phyloP scores from a whole-genome alignment of 2,329 filamentous ascomycete species.

The Nectriaceae sp. region DNA sequence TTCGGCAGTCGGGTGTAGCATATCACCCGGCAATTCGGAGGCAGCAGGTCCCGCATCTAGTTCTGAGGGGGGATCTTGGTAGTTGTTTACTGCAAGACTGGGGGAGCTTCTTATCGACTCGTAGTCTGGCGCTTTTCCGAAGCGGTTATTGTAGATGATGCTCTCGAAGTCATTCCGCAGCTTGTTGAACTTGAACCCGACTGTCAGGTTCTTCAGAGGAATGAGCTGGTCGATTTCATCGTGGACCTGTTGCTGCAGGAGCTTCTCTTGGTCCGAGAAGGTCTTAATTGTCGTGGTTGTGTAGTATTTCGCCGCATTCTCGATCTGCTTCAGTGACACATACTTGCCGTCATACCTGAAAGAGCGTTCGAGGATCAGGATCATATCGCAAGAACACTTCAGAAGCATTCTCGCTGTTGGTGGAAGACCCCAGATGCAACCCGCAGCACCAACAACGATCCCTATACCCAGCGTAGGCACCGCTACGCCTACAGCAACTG shows the following conservation, averaged over 20 bases:
- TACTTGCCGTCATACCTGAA: conserved; percentile 28
- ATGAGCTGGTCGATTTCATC: conserved; percentile 27
- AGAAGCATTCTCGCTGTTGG: conserved; percentile 26
- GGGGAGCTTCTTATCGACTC: conserved; percentile 14
- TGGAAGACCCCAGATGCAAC: conserved; percentile 19
- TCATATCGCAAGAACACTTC: conserved; percentile 30
- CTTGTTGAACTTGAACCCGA: conserved; percentile 28
- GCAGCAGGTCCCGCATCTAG: conserved; percentile 1
- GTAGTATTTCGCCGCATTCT: conserved; percentile 27
- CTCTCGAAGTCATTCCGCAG: conserved; percentile 17
- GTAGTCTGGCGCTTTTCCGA: conserved; percentile 12
- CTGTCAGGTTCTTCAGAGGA: conserved; percentile 21
- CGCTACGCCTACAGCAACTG: conserved; percentile 17
- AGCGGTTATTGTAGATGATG: conserved; percentile 24
- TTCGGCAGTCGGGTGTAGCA: conserved; percentile 1
- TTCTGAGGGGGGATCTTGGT: conserved; percentile 2
- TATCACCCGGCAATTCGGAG: conserved; percentile 14
- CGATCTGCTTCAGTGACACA: conserved; percentile 28
- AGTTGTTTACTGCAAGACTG: conserved; percentile 5
- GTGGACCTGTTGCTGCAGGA: conserved; percentile 22
- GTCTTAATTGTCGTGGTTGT: conserved; percentile 18
- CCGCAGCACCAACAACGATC: conserved; percentile 15
- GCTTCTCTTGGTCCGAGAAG: conserved; percentile 24
- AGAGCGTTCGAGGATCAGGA: conserved; percentile 24
- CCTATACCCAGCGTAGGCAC: conserved; percentile 24